These are phyloP conservation scores for Aspergillus udagawae DNA, from an alignment of 2,329 filamentous ascomycete genomes.

Conservation along the genomic window DNA sequence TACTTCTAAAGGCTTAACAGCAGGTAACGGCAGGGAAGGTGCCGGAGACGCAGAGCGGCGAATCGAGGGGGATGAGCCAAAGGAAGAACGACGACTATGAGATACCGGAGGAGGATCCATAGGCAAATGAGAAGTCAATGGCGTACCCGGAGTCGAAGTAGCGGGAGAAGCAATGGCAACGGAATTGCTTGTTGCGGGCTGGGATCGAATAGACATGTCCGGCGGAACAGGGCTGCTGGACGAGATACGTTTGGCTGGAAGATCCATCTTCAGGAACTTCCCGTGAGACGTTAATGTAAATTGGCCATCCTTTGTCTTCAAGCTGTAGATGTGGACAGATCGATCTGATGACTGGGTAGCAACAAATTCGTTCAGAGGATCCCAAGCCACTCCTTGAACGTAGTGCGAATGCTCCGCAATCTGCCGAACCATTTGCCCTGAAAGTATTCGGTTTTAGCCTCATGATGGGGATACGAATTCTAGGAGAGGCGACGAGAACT, in stretches of 20 bases:
- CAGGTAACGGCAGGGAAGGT: slow-evolving; percentile 87
- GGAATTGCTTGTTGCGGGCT: slow-evolving; percentile 32
- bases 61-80: slow-evolving; percentile 70
- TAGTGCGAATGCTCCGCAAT: slow-evolving; percentile 98
- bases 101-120: slow-evolving; percentile 96
- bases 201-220: slow-evolving; percentile 53
- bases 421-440: slow-evolving; percentile 71
- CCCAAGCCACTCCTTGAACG: slow-evolving; percentile 97
- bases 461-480: neutral
- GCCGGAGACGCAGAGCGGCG: slow-evolving; percentile 88
- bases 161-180: slow-evolving; percentile 72
- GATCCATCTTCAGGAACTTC: slow-evolving; percentile 84
- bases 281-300: slow-evolving; percentile 77
- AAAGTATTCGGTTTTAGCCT: slow-evolving; percentile 20
- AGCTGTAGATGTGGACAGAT: slow-evolving; percentile 93
- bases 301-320: slow-evolving; percentile 94
- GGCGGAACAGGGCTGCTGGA: slow-evolving; percentile 89
- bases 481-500: neutral
- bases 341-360: slow-evolving; percentile 97
- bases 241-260: slow-evolving; percentile 85
- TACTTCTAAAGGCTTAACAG: slow-evolving; percentile 88
- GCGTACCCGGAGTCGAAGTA: slow-evolving; percentile 89
- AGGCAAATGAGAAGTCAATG: slow-evolving; percentile 79
- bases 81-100: slow-evolving; percentile 91
- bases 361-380: slow-evolving; percentile 95